Percentiles rank a stretch among this genome's conserved stretches.
Conservation (phyloP, 148 eudicot genomes). For the Amaranthus palmeri region DNA sequence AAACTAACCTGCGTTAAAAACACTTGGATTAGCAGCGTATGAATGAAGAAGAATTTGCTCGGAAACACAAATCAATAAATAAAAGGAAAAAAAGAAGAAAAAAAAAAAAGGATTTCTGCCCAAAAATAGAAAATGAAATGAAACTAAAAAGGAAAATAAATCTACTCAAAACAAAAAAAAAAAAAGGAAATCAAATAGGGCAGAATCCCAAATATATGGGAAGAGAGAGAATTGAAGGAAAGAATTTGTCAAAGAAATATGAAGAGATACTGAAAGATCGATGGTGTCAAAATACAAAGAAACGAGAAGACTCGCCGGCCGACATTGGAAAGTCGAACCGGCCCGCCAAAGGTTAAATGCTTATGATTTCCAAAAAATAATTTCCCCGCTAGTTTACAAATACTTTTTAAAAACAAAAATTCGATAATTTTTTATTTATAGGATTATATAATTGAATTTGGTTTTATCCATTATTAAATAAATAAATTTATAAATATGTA, state of each 20-base stretch:
- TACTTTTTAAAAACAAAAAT: no score
- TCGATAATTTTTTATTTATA: no score
- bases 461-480: no score
- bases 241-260: neutral
- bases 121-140: neutral
- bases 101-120: slow-evolving; percentile 1
- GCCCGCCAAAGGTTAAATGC: slow-evolving; percentile 24
- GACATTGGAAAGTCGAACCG: slow-evolving; percentile 18
- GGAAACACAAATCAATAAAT: neutral
- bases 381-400: no score
- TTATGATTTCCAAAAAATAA: neutral
- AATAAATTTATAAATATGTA: no score
- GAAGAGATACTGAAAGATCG: neutral
- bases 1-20: neutral
- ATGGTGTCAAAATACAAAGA: neutral
- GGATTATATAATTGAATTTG: no score
- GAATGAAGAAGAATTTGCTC: neutral
- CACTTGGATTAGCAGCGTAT: neutral
- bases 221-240: slow-evolving; percentile 10
- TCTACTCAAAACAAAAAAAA: neutral
- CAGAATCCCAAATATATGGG: slow-evolving; percentile 18
- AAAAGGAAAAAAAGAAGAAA: neutral
- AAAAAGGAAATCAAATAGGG: neutral
- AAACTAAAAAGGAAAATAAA: neutral
- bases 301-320: slow-evolving; percentile 17